Percentiles rank a stretch among this genome's conserved stretches.
Conservation (phyloP, 441 rosid species). For the Mallotus repandus region DNA sequence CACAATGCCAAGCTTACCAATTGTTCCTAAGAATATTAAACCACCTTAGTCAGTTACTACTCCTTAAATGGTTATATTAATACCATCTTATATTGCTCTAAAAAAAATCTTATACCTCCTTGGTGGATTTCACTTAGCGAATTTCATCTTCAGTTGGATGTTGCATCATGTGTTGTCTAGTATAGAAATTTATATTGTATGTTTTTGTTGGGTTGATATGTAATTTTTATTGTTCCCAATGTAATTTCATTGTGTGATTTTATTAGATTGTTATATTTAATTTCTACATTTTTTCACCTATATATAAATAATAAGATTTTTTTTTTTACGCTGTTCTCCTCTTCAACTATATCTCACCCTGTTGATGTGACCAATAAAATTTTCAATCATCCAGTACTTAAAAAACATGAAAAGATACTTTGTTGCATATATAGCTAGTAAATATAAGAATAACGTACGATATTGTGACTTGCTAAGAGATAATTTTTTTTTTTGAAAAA, state of each 20-base stretch:
- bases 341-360: no score
- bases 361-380: no score
- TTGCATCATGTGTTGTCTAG: background rate
- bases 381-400: no score
- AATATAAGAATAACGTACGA: no score
- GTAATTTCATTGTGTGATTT: background rate
- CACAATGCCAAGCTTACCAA: conserved; percentile 20
- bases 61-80: conserved; percentile 14
- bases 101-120: background rate
- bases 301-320: no score
- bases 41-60: conserved; percentile 16
- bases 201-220: background rate
- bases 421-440: no score
- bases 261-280: background rate
- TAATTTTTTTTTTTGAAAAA: no score
- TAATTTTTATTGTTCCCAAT: no score
- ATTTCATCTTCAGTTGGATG: background rate
- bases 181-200: background rate
- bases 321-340: no score
- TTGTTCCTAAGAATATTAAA: conserved; percentile 14
- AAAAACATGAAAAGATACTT: no score
- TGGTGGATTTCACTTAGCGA: background rate
- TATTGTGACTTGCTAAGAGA: no score
- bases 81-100: background rate
- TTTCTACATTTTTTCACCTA: background rate